These are phyloP conservation scores for Ensete glaucum DNA, from an alignment of 176 grass and related monocot genomes.

Conservation along the genomic window DNA sequence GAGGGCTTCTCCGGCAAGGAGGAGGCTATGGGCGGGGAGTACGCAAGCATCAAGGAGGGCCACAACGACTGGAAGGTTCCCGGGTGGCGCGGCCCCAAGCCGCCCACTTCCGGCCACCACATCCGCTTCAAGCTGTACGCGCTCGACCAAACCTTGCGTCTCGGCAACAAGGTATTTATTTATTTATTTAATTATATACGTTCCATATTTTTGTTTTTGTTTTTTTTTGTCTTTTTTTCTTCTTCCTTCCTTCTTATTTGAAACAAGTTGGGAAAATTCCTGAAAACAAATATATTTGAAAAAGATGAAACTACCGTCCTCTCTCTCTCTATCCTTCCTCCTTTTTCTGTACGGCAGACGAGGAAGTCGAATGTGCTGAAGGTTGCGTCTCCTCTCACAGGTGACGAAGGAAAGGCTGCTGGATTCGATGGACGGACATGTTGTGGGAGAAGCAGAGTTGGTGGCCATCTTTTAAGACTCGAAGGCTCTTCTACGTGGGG, in stretches of 20 bases:
- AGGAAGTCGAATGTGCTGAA: not conserved
- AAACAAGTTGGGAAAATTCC: no score
- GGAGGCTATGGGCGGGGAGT: slow-evolving; percentile 11
- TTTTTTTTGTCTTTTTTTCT: no score
- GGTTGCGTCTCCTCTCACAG: slow-evolving; percentile 5
- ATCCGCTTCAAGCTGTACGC: slow-evolving; percentile 72
- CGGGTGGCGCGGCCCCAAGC: slow-evolving; percentile 62
- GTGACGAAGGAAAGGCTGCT: slow-evolving; percentile 64
- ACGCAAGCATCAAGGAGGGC: slow-evolving; percentile 51
- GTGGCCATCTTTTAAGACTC: slow-evolving; percentile 35
- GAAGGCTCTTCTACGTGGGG: no score
- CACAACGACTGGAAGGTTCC: slow-evolving; percentile 84
- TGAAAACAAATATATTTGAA: no score
- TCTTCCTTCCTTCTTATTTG: no score
- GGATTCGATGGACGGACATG: slow-evolving; percentile 60
- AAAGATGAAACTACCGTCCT: no score
- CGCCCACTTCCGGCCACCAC: slow-evolving; percentile 36
- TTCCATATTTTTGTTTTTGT: no score
- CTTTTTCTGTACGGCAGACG: no score
- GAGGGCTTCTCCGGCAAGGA: slow-evolving; percentile 59
- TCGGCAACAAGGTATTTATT: slow-evolving; percentile 52
- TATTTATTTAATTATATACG: not conserved
- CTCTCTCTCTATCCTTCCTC: no score
- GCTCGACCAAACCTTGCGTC: slow-evolving; percentile 55
- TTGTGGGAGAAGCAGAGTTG: slow-evolving; percentile 60